Percentiles rank a stretch among this genome's conserved stretches.
phyloP scores from a whole-genome alignment of 106 monocot genomes.

The Chionographis japonica region DNA sequence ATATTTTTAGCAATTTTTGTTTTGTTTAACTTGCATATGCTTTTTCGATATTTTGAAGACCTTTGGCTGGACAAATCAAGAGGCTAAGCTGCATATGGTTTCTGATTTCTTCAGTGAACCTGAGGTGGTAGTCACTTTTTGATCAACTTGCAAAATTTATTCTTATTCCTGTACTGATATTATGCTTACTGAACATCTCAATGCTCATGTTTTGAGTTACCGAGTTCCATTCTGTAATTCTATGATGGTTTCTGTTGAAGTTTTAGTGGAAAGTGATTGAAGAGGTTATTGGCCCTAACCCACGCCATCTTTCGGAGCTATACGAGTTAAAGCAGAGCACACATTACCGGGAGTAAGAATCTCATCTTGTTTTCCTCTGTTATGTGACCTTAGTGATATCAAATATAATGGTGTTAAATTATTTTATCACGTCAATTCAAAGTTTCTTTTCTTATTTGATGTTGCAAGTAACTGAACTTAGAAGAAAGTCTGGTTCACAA shows the following conservation, averaged over 20 bases:
- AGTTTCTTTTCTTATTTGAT: no score
- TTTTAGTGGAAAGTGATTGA: conserved; percentile 92
- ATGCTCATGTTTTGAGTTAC: background rate
- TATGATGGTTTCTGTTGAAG: conserved; percentile 39
- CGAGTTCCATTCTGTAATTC: conserved; percentile 7
- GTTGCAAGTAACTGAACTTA: no score
- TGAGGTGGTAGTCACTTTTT: conserved; percentile 50
- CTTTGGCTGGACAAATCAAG: conserved; percentile 87
- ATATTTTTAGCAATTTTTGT: background rate
- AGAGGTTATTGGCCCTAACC: conserved; percentile 87
- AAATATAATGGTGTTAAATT: no score
- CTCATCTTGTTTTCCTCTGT: background rate
- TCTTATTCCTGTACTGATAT: background rate
- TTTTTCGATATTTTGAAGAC: conserved; percentile 37
- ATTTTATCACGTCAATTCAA: no score
- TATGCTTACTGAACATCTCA: background rate
- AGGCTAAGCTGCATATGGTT: conserved; percentile 95
- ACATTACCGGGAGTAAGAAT: conserved; percentile 46
- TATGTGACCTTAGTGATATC: background rate
- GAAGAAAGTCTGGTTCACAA: no score
- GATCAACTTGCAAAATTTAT: background rate
- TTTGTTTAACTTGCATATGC: conserved; percentile 4
- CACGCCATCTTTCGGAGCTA: conserved; percentile 79
- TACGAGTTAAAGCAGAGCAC: conserved; percentile 60
- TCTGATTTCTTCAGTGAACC: conserved; percentile 72